Evolutionary conservation across 1,284 basidiomycete species (phyloP), one percentile per base, ranked within the genome.

Genomic region (Hemileccinum hortonii): DNA sequence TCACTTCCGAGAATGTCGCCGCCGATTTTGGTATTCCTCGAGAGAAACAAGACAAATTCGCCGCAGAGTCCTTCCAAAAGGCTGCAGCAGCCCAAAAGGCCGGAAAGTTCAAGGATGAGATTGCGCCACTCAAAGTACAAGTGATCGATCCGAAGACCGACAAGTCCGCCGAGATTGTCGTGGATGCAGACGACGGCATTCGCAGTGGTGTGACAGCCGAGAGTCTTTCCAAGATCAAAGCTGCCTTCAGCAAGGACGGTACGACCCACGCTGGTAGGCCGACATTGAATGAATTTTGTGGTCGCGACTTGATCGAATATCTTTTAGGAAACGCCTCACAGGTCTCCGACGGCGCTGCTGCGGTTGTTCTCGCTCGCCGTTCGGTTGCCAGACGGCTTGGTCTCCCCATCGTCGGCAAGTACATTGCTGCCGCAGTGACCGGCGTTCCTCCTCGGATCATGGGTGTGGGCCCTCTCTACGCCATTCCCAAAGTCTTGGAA

Each of bases 1-100:
- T 94, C 75, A 96, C 94, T 46, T 97, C 93, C 22, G 96, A 98
- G 78, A 98, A 98, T 67, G 95, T 98, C 57, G 92, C 94, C 19
- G 73, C 78, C 41, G 81, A 92, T 57, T 94, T 80, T 73, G 75
- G 78, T 59, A 81, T 98, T 66, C 74, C 86, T 40, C 88, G 94
- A 51, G 75, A 76, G 42, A 74, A 72, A 43, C 94, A 96, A 72
- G 94, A 97, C 75, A 81, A 77, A 46, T 97, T 96, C 63, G 87
- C 94, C 10, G 92, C 93, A 40, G 75, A 83, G 55, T 94, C 92
- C 11, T 95, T 86, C 78, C 84, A 86, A 64, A 92, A 92, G 69
- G 96, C 96, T 18, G 85, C 86, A 16, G 83, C 81, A 19, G 94
- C 96, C 0, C 90, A 93, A 71, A 87, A 94, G 73, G 86, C 85